Percentiles rank a stretch among this genome's conserved stretches.
These are phyloP conservation scores for Phytophthora palmivora DNA, from an alignment of 352 stramenopile genomes.

Conservation along the genomic window DNA sequence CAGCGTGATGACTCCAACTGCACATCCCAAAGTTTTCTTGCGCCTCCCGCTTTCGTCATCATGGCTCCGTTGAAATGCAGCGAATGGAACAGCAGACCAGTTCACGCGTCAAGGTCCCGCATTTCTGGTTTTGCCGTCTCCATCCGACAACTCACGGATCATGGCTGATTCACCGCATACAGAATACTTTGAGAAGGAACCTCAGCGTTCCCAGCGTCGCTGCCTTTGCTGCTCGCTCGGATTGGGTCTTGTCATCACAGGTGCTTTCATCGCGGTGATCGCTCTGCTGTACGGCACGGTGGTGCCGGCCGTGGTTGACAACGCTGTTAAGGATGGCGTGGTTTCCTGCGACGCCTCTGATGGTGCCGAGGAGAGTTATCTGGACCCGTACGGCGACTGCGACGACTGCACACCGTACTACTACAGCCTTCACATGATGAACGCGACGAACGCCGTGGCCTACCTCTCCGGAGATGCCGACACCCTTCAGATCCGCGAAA, in stretches of 20 bases:
- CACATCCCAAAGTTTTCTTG: slow-evolving; percentile 31
- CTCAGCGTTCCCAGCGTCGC: slow-evolving; percentile 7
- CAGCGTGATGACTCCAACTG: slow-evolving; percentile 20
- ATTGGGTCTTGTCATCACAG: slow-evolving; percentile 42
- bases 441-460: slow-evolving; percentile 49
- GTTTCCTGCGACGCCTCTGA: slow-evolving; percentile 50
- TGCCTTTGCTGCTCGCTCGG: slow-evolving; percentile 49
- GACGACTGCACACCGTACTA: slow-evolving; percentile 71
- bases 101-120: slow-evolving; percentile 4
- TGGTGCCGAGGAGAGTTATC: slow-evolving; percentile 43
- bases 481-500: slow-evolving; percentile 67
- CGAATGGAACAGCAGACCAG: not conserved
- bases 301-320: slow-evolving; percentile 53
- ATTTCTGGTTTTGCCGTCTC: slow-evolving; percentile 34
- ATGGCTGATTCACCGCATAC: slow-evolving; percentile 32
- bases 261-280: slow-evolving; percentile 45
- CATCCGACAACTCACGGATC: slow-evolving; percentile 2
- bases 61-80: slow-evolving; percentile 12
- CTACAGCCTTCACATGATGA: slow-evolving; percentile 55
- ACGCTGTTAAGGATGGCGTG: slow-evolving; percentile 49
- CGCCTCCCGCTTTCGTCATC: slow-evolving; percentile 18
- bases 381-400: slow-evolving; percentile 65
- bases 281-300: slow-evolving; percentile 55
- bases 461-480: slow-evolving; percentile 50
- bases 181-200: slow-evolving; percentile 32